Base-by-base conservation (phyloP, 305 asterid genomes). In the Solanum hybrid region DNA sequence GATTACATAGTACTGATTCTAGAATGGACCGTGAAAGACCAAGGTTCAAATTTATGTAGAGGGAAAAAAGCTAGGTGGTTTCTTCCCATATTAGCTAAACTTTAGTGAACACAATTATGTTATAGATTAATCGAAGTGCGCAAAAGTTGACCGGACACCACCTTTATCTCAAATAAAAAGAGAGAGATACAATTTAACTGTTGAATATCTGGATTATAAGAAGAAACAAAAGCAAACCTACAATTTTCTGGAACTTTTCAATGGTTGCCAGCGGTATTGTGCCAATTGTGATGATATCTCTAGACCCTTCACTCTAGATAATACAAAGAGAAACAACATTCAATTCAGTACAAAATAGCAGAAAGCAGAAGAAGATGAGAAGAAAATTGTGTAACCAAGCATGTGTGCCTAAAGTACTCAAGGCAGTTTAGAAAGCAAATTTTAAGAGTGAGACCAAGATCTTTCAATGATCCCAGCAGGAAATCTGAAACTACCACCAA, bases 201-300 rank as follows among this genome's bases (percentile, higher is more conserved):
- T 86, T 81, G 57, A 86, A 78, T 87, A 57, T 64, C 81, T 24
- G 71, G 84, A 80, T 78, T 74, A 34, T 37, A 71, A 73, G 42
- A 79, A 28, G 88, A 87, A 86, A 87, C 24, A 73, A 89, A 90
- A 87, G 26, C 39, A 85, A 92, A 94, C 99, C 95, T 94, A 97
- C 99, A 89, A 92, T 92, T 94, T 96, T 97, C 93, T 93, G 92
- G 94, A 96, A 96, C 95, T 95, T 97, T 90, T 97, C 99, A 69
- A 97, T 95, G 88, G 99, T 94, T 74, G 98, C 94, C 94, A 97
- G 89, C 2, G 99, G 98, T 93, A 96, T 96, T 75, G 99, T 95
- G 89, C 99, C 99, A 86, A 97, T 98, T 89, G 93, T 93, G 90
- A 96, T 94, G 87, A 95, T 89, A 92, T 95, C 95, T 93, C 98